Base-by-base conservation (phyloP, 805 yeast species). In the Yamadazyma scolyti region DNA sequence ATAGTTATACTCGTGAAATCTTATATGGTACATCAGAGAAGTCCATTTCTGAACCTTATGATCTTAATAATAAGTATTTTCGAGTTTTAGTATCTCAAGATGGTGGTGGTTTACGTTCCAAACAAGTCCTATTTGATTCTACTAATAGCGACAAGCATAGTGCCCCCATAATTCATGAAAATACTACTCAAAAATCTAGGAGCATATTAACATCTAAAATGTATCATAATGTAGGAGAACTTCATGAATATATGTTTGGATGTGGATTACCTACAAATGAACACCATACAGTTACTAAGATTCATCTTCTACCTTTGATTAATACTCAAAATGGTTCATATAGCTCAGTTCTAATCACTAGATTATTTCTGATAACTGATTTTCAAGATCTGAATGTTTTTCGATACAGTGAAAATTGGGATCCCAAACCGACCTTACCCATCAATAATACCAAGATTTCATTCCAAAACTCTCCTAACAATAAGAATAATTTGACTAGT, bases 191-290 rank as follows among this genome's bases (percentile, higher is more conserved):
- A 12, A 7, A 6, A 5, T 6, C 8, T 17, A 25, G 28, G 20
- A 40, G 39, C 42, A 37, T 44, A 9, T 42, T 59, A 23, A 50
- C 58, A 21, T 48, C 64, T 10, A 52, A 55, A 29, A 23, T 54
- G 3, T 56, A 61, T 32, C 77, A 73, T 39, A 58, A 67, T 11
- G 40, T 57, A 14, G 55, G 52, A 33, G 79, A 75, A 36, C 43
- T 75, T 13, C 63, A 71, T 16, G 70, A 69, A 34, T 71, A 64
- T 41, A 71, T 75, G 73, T 75, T 74, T 50, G 81, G 81, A 9
- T 68, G 73, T 30, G 79, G 80, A 1, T 53, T 75, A 19, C 73
- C 76, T 6, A 54, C 71, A 6, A 70, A 61, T 35, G 77, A 74
- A 33, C 50, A 58, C 11, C 56, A 58, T 12, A 49, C 62, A 14